Evolutionary conservation across 148 eudicot species (phyloP), one percentile per base, ranked within the genome.

Genomic region (Cornus kousa): DNA sequence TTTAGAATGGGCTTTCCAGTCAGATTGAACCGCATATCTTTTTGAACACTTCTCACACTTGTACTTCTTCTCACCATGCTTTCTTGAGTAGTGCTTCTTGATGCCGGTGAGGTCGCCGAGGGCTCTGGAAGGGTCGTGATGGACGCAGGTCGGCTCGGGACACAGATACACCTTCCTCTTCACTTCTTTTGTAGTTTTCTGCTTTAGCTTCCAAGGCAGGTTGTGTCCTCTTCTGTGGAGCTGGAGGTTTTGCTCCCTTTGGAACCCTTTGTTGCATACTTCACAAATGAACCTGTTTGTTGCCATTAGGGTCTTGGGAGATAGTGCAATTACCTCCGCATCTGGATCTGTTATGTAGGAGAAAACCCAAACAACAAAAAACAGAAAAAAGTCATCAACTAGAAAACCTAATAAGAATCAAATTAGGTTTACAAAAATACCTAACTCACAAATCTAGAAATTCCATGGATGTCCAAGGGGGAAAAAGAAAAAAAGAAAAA

Each of bases 141-240:
- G 90, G 40, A 85, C 86, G 23, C 90, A 87, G 11, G 81, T 65
- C 7, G 88, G 81, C 67, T 88, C 90, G 0, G 90, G 90, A 37
- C 90, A 88, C 14, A 88, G 48, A 72, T 88, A 88, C n/a, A 85
- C 88, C 80, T 88, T 88, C 74, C 79, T 85, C 74, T 72, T 80
- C 31, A 82, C 85, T 20, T 85, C 87, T 72, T 88, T 83, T 74
- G 78, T 88, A 12, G 76, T 81, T 74, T 81, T 85, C 59, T 88
- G 86, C 53, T 77, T 83, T 23, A 88, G 75, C 65, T 85, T 88
- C 90, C 90, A 88, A 9, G 90, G 90, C 5, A 88, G 83, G 60
- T 88, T 88, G 79, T 88, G 90, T 4, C 90, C 90, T 72, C 90
- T 80, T 62, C 87, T 83, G 71, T 87, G 90, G 46, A 87, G 90